Conservation (phyloP, 768 basidiomycete species). For the Leccinum truebloodii region DNA sequence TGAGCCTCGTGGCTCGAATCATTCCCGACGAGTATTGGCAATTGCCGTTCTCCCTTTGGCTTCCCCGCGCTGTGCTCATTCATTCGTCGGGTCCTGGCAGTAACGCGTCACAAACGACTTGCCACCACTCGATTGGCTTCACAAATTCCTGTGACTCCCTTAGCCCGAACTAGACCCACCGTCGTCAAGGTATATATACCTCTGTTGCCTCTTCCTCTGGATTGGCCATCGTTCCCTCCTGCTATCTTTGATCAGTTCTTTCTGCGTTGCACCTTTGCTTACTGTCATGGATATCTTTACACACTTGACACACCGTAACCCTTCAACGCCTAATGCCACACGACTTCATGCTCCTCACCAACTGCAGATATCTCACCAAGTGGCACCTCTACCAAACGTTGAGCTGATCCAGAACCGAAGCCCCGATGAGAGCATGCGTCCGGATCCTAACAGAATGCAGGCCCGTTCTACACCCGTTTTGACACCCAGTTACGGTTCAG, state of each 20-base stretch:
- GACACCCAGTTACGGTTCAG: background rate
- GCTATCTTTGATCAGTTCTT: background rate
- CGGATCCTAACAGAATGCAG: conserved; percentile 1
- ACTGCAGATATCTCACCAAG: background rate
- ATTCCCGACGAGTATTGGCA: background rate
- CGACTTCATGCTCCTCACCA: conserved; percentile 6
- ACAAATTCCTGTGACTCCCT: background rate
- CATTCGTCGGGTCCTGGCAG: conserved; percentile 5
- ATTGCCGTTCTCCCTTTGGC: conserved; percentile 7
- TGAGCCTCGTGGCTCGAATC: conserved; percentile 17
- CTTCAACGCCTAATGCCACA: conserved; percentile 2
- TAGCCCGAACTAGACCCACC: background rate
- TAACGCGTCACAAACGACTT: conserved; percentile 8
- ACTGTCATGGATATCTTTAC: conserved; percentile 18
- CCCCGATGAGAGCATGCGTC: background rate
- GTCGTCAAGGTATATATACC: conserved; percentile 19
- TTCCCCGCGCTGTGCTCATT: conserved; percentile 9
- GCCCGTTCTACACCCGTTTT: background rate
- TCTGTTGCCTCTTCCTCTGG: background rate
- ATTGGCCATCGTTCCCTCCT: conserved; percentile 5
- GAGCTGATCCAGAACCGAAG: conserved; percentile 4
- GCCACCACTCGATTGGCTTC: background rate
- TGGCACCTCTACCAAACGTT: background rate
- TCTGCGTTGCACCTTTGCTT: background rate
- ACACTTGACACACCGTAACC: conserved; percentile 20